These are phyloP conservation scores for Ganoderma multipileum DNA, from an alignment of 1,284 basidiomycete genomes.

Conservation along the genomic window DNA sequence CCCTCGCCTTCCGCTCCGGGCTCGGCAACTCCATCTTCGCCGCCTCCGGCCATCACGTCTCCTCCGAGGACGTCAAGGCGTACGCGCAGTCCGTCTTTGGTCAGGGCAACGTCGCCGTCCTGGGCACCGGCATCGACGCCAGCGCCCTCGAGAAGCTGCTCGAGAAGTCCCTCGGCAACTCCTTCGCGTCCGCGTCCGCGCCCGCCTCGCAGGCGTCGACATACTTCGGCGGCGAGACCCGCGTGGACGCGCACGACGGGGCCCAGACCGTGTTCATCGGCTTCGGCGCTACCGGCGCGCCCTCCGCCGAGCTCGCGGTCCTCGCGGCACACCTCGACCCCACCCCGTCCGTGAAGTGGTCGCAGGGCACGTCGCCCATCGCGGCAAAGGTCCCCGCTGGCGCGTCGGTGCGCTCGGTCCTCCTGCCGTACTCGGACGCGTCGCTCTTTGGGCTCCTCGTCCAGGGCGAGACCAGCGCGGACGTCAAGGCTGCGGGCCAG, in stretches of 20 bases:
- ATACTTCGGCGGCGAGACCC: constrained; percentile 89
- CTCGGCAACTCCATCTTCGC: constrained; percentile 91
- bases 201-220: constrained; percentile 48
- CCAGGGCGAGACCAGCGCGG: constrained; percentile 62
- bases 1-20: constrained; percentile 89
- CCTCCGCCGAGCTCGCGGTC: constrained; percentile 75
- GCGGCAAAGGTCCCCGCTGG: constrained; percentile 58
- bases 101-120: constrained; percentile 81
- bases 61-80: constrained; percentile 72
- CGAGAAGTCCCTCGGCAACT: constrained; percentile 66
- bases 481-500: constrained; percentile 71
- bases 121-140: constrained; percentile 87
- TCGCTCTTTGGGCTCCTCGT: constrained; percentile 84
- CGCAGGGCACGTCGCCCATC: constrained; percentile 73
- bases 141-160: constrained; percentile 76
- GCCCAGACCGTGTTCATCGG: constrained; percentile 85
- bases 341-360: constrained; percentile 84
- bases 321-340: constrained; percentile 82
- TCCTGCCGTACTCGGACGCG: constrained; percentile 90
- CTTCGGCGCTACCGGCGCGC: constrained; percentile 71
- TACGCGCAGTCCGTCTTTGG: constrained; percentile 79
- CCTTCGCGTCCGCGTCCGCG: constrained; percentile 47
- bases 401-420: constrained; percentile 72
- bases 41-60: constrained; percentile 68
- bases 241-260: constrained; percentile 66